Evolutionary conservation across 2,329 filamentous ascomycete species (phyloP), one percentile per base, ranked within the genome.

Genomic region (Teratosphaeria nubilosa): DNA sequence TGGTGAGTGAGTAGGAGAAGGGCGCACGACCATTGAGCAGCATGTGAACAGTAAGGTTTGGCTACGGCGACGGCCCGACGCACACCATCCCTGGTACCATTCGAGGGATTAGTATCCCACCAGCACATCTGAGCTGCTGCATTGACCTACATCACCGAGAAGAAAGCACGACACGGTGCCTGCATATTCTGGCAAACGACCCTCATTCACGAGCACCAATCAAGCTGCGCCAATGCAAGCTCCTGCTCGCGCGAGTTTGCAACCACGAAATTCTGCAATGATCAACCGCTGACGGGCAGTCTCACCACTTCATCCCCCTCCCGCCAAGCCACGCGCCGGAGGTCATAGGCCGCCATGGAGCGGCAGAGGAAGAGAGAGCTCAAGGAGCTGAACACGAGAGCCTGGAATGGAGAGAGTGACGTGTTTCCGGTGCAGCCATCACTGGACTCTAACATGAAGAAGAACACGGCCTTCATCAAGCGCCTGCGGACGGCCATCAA

Each of bases 401-500:
- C 87, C 62, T 99, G 94, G 94, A 81, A 87, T 72, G 91, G 90
- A 69, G 90, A 96, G 69, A 86, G 82, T 80, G 91, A 89, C 78
- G 77, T 95, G 62, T 90, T 95, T 69, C 76, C 83, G 56, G 85
- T 94, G 66, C 86, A 84, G 73, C 82, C 83, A 70, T 87, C 88
- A 31, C 86, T 97, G 69, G 92, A 97, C 74, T 96, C 92, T 56
- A 94, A 91, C 55, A 81, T 97, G 73, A 96, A 96, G 78, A 97
- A 96, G 79, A 97, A 97, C 69, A 97, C 92, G 3, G 91, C 91
- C 64, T 96, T 97, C 74, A 97, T 97, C 71, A 96, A 96, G 76
- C 90, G 92, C 69, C 81, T 97, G 58, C 89, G 92, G 66, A 96
- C 92, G 59, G 89, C 90, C 60, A 86, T 97, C 63, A 91, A 88